Evolutionary conservation across 2,329 filamentous ascomycete species (phyloP).

Genomic region (Rachicladosporium sp.): DNA sequence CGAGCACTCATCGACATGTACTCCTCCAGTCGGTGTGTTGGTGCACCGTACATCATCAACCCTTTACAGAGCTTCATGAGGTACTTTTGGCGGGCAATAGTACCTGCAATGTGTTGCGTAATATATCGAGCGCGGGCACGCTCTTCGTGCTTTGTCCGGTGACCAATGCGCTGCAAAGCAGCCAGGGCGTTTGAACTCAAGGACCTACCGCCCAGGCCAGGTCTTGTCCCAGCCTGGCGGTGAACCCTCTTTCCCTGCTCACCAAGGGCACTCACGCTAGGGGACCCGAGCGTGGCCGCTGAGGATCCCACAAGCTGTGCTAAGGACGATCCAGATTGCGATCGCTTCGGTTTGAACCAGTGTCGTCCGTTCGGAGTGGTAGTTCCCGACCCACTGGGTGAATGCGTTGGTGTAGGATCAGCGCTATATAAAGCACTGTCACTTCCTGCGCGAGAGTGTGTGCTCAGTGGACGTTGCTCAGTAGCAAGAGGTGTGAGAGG

Average conservation of each 20-base stretch:
- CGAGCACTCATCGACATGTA: constrained; percentile 83
- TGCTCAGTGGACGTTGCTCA: too few species aligned
- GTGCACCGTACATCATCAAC: constrained; percentile 81
- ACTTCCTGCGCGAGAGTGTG: not conserved
- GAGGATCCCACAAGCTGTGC: constrained; percentile 34
- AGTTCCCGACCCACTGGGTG: constrained; percentile 31
- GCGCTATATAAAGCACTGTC: constrained; percentile 5
- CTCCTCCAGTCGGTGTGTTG: constrained; percentile 81
- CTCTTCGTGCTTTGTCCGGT: too few species aligned
- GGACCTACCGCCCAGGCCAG: too few species aligned
- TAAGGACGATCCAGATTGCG: constrained; percentile 29
- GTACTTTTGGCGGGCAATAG: constrained; percentile 69
- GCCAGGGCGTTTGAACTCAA: too few species aligned
- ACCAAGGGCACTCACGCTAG: constrained; percentile 28
- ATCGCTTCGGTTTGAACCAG: constrained; percentile 26
- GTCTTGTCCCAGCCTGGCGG: too few species aligned
- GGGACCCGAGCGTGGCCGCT: constrained; percentile 27
- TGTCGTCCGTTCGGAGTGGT: constrained; percentile 27
- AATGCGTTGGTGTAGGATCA: constrained; percentile 12
- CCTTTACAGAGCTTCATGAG: constrained; percentile 73
- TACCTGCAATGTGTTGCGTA: constrained; percentile 51
- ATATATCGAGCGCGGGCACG: constrained; percentile 22
- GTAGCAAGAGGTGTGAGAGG: too few species aligned
- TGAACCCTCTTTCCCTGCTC: constrained; percentile 24
- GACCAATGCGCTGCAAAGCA: too few species aligned